Percentiles rank a stretch among this genome's conserved stretches.
These are phyloP conservation scores for Heterobasidion annosum DNA, from an alignment of 1,284 basidiomycete species.

Conservation along the genomic window DNA sequence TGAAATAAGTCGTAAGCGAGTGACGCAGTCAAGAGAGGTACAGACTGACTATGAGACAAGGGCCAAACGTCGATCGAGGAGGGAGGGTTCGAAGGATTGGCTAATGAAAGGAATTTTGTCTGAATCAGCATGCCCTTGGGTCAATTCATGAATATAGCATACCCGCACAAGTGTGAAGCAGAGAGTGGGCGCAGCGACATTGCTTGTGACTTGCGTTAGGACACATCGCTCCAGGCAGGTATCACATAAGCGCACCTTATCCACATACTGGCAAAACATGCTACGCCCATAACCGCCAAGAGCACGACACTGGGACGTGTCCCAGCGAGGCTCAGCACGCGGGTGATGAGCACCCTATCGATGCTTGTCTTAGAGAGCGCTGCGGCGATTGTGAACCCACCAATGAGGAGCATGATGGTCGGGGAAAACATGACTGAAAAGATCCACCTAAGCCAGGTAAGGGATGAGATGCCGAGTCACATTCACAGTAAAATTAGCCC, in stretches of 20 bases:
- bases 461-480: conserved; percentile 2
- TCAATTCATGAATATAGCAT: conserved; percentile 17
- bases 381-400: conserved; percentile 98
- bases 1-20: conserved; percentile 19
- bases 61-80: conserved; percentile 80
- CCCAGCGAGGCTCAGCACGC: conserved; percentile 86
- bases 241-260: conserved; percentile 55
- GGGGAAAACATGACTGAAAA: conserved; percentile 81
- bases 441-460: conserved; percentile 41
- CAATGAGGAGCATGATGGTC: conserved; percentile 95
- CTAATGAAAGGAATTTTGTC: conserved; percentile 27
- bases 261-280: conserved; percentile 99
- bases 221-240: conserved; percentile 5
- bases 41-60: conserved; percentile 77
- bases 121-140: neutral
- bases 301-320: conserved; percentile 82
- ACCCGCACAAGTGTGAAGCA: conserved; percentile 97
- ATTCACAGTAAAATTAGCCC: conserved; percentile 20
- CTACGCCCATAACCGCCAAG: conserved; percentile 92
- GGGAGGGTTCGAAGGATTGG: conserved; percentile 93
- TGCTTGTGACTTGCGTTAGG: conserved; percentile 39
- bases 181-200: conserved; percentile 95
- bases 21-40: neutral
- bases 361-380: conserved; percentile 97
- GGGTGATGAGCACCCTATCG: conserved; percentile 91